A percentile compares a stretch with the other conserved stretches of the same genome.
phyloP scores from a whole-genome alignment of 1,284 basidiomycete genomes.

The Flammula alnicola region DNA sequence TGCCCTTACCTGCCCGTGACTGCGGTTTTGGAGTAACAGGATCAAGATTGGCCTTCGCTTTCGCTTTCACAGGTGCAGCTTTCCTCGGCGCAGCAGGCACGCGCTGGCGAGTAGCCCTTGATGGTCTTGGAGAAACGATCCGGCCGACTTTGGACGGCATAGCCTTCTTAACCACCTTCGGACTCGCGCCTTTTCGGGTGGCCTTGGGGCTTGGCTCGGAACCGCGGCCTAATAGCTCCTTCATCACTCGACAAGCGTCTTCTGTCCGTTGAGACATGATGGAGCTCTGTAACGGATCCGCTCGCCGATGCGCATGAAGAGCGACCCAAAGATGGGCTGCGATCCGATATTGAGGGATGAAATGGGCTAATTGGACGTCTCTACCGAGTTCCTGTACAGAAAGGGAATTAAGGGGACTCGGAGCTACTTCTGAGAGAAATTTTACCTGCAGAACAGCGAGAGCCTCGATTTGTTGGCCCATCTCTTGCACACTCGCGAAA shows the following conservation, averaged over 20 bases:
- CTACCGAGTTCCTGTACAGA: slow-evolving; percentile 41
- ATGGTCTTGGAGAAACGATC: slow-evolving; percentile 25
- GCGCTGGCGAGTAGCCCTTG: slow-evolving; percentile 21
- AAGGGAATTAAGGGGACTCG: background rate
- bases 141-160: slow-evolving; percentile 19
- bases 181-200: slow-evolving; percentile 18
- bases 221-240: slow-evolving; percentile 34
- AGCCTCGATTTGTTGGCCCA: slow-evolving; percentile 46
- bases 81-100: slow-evolving; percentile 35
- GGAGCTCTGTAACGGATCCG: slow-evolving; percentile 43
- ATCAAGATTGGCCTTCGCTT: slow-evolving; percentile 18
- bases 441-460: slow-evolving; percentile 49
- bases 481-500: slow-evolving; percentile 35
- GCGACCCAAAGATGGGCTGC: slow-evolving; percentile 66
- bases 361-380: slow-evolving; percentile 43
- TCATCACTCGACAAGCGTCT: slow-evolving; percentile 54
- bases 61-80: slow-evolving; percentile 23
- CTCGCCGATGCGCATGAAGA: slow-evolving; percentile 62
- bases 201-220: slow-evolving; percentile 16
- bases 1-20: slow-evolving; percentile 46
- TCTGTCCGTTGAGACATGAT: slow-evolving; percentile 52
- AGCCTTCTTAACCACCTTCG: slow-evolving; percentile 19
- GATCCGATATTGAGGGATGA: slow-evolving; percentile 52
- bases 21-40: slow-evolving; percentile 46
- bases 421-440: background rate